Base-by-base conservation (phyloP, 164 flowering plant species). In the Magnolia changhungtana region DNA sequence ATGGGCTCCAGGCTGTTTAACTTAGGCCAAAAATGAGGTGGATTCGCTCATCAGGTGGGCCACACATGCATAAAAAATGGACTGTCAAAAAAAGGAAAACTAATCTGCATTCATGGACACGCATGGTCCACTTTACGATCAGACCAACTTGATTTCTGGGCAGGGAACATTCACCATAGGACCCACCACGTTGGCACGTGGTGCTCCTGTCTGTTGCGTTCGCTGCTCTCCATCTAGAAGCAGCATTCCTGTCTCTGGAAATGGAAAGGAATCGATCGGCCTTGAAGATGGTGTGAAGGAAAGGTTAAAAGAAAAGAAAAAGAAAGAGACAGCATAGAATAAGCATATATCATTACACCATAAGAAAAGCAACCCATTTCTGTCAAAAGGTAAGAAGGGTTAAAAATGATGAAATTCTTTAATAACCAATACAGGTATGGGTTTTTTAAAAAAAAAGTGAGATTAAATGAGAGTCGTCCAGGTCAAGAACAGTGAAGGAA, bases 311-410 rank as follows among this genome's bases (percentile, higher is more conserved):
- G 63, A 10, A 55, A 71, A 31, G 9, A 9, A 72, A 45, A 58
- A 79, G 45, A 50, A 64, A 67, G 63, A 66, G 20, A 14, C 51
- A 45, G 50, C 65, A 75, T 79, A 69, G 76, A 76, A 59, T 72
- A 69, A 72, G 69, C 74, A 75, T 16, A 55, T 16, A 16, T 72
- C 78, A 79, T 76, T 67, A 63, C 59, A 67, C 49, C 23, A 45
- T 75, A 75, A 31, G 50, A 72, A 51, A 76, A 67, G 73, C 51
- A 72, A 79, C 61, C 76, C 71, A 73, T 21, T 58, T 45, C 75
- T 72, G 72, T 59, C 63, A 67, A 75, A 67, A 72, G 51, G 23
- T 20, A 59, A 21, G 21, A 65, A 72, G 20, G 77, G 52, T 71
- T 18, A 72, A 45, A 21, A 52, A 79, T 76, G 63, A 79, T n/a